Evolutionary conservation across 2,329 filamentous ascomycete genomes (phyloP).

Genomic region (Fusarium gaditjirri): DNA sequence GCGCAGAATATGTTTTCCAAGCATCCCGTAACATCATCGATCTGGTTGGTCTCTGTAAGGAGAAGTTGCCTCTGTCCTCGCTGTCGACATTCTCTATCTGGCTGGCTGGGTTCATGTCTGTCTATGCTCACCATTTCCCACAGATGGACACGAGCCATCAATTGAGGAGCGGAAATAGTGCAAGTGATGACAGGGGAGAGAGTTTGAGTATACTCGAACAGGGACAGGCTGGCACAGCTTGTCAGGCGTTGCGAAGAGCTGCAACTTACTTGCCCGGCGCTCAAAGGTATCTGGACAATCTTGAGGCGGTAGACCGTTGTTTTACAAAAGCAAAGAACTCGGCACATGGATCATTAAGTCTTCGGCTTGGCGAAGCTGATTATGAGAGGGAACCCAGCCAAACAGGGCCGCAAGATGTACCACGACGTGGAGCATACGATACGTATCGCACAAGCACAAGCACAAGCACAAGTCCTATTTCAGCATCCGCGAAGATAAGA

Average conservation of each 20-base stretch:
- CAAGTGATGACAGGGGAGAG: background rate
- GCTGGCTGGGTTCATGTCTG: slow-evolving; percentile 71
- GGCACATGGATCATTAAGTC: slow-evolving; percentile 17
- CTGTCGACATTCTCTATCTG: slow-evolving; percentile 75
- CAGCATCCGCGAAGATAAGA: slow-evolving; percentile 25
- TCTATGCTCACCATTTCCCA: slow-evolving; percentile 75
- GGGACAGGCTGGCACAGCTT: slow-evolving; percentile 12
- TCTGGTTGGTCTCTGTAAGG: slow-evolving; percentile 69
- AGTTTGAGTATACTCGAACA: slow-evolving; percentile 6
- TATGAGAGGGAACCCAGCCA: background rate
- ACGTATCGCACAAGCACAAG: slow-evolving; percentile 4
- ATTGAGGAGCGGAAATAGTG: slow-evolving; percentile 6
- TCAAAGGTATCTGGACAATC: slow-evolving; percentile 31
- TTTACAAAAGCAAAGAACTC: slow-evolving; percentile 19
- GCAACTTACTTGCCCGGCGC: slow-evolving; percentile 19
- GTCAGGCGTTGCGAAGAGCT: slow-evolving; percentile 33
- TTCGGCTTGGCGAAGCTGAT: slow-evolving; percentile 23
- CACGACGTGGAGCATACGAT: background rate
- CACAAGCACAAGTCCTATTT: slow-evolving; percentile 19
- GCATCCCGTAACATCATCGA: slow-evolving; percentile 72
- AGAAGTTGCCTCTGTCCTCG: slow-evolving; percentile 73
- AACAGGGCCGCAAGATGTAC: slow-evolving; percentile 7
- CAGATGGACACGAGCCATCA: slow-evolving; percentile 68
- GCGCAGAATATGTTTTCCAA: slow-evolving; percentile 43
- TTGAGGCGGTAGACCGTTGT: slow-evolving; percentile 22